Base-by-base conservation (phyloP, 176 grass and related monocot genomes). In the Oropetium thomaeum region DNA sequence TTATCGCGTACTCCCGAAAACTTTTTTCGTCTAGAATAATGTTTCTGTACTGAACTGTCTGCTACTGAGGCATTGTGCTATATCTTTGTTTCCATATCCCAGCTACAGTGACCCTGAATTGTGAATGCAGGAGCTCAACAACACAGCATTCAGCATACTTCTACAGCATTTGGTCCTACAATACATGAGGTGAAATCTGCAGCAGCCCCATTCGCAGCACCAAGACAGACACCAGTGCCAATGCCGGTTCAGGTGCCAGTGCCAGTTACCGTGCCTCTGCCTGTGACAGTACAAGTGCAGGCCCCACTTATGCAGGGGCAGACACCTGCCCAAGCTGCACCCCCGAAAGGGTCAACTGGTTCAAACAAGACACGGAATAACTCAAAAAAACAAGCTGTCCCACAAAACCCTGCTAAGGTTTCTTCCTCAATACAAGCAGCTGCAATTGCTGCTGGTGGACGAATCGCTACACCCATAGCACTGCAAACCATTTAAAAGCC, bases 371-470 rank as follows among this genome's bases (percentile, higher is more conserved):
- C 82, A 58, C 65, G 75, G 31, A 77, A 58, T 82, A 58, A 66
- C 53, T 67, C 70, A 4, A 87, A 88, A 54, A 90, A 88, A 44
- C 82, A 82, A 74, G 15, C 51, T 77, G 49, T 70, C 27, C 69
- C 68, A 69, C 39, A 74, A 78, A 90, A 72, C 76, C 73, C 81
- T 75, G 42, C 52, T 19, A 74, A 74, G 22, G 27, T 12, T 68
- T 43, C 61, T 79, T 84, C 74, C 59, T 92, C 84, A 27, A 89
- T 99, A 75, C 81, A 99, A 88, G 92, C 87, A 48, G 87, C 85
- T 49, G 96, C 96, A 11, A 79, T 99, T 80, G 92, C 96, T 76
- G 96, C 96, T 63, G 96, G 96, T 41, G 96, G 89, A 8, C 81
- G 96, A 64, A 90, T 99, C 16, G 92, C 89, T 31, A 82, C 75